Base-by-base conservation (phyloP, 768 basidiomycete species). In the Leccinum disarticulatum region DNA sequence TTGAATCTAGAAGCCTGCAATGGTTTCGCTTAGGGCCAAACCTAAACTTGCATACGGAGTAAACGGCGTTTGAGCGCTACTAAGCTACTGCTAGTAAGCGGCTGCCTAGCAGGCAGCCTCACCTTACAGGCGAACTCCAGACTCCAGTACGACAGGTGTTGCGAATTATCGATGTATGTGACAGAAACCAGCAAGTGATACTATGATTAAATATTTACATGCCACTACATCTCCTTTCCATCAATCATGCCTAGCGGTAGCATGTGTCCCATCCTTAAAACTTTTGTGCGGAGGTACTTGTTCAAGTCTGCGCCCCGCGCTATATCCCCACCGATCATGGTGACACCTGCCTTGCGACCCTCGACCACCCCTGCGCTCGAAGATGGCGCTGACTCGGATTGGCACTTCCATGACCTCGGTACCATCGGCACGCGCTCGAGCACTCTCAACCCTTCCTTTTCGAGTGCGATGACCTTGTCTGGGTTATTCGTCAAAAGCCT, bases 211-310 rank as follows among this genome's bases (percentile, higher is more conserved):
- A 25, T 25, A 25, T 25, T 25, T 25, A 25, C 25, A 25, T 25
- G 25, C 2, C 25, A 25, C 25, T 25, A 25, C 25, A 25, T 25
- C 17, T 57, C 57, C 22, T 14, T 41, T 22, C 19, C 56, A 1
- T 70, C 70, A 3, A 65, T 55, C 61, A 70, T 61, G 55, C 47
- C 54, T 55, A 89, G 69, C 33, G 88, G 85, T 28, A 97, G 77
- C 78, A 96, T 87, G 72, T 99, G 97, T 13, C 97, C 97, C 97
- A 99, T 99, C 61, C 89, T 82, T 70, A 93, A 77, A n/a, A 98
- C 87, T 73, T 99, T 99, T 41, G 97, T 98, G 72, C 91, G 84
- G 67, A 99, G 75, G 73, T 99, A 99, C 76, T 90, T 93, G 68
- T 98, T 94, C 67, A 99, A 74, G 69, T 99, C 97, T 57, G 85